A percentile compares a stretch with the other conserved stretches of the same genome.
Evolutionary conservation across 768 basidiomycete species (phyloP).

Genomic region (Kwoniella sp.): DNA sequence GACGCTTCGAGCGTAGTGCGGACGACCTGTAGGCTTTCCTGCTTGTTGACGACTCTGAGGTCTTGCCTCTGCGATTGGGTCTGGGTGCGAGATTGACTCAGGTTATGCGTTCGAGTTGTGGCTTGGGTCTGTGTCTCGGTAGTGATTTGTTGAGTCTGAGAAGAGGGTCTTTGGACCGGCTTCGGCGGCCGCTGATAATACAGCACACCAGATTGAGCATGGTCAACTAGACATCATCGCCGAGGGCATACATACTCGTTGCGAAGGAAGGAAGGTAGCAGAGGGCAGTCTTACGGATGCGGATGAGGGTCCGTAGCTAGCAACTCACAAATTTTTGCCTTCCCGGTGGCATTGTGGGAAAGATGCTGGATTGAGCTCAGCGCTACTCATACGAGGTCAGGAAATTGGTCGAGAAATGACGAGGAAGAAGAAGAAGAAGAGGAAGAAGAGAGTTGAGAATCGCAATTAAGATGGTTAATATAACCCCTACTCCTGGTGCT

Average conservation of each 20-base stretch:
- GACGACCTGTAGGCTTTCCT: slow-evolving; percentile 13
- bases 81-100: neutral
- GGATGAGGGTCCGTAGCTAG: neutral
- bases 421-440: slow-evolving; percentile 3
- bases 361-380: too few species aligned
- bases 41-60: slow-evolving; percentile 2
- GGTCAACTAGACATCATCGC: too few species aligned
- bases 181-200: slow-evolving; percentile 1
- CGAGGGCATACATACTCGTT: too few species aligned
- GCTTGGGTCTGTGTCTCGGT: neutral
- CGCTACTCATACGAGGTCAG: too few species aligned
- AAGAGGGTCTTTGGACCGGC: neutral
- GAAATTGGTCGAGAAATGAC: neutral
- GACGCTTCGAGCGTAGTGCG: slow-evolving; percentile 6
- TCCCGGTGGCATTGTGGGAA: slow-evolving; percentile 1
- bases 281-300: neutral
- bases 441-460: neutral
- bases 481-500: neutral
- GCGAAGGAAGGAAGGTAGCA: neutral
- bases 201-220: too few species aligned
- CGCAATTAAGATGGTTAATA: neutral
- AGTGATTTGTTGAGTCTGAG: neutral
- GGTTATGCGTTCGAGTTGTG: neutral
- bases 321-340: slow-evolving; percentile 15
- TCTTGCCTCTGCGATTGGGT: slow-evolving; percentile 3